Evolutionary conservation across 2,329 filamentous ascomycete species (phyloP), one percentile per base, ranked within the genome.

Genomic region (Paradendryphiella salina): DNA sequence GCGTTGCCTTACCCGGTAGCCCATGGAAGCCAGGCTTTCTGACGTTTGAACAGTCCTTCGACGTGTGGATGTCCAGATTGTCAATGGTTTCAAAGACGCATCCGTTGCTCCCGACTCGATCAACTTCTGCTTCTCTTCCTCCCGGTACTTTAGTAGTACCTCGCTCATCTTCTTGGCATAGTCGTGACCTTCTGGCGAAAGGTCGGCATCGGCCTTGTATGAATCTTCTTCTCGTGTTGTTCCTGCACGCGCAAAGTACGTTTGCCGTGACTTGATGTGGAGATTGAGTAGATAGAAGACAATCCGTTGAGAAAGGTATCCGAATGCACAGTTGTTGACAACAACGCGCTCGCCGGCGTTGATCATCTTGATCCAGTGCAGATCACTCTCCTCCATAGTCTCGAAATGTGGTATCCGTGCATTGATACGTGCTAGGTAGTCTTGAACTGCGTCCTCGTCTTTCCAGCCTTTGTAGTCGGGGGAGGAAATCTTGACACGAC

Each of bases 351-450:
- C 85, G 36, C 94, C 94, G 6, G 94, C 94, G 63, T 99, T 99
- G 71, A 97, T 96, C 93, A 99, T 96, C 78, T 96, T 96, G 77
- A 99, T 93, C 76, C 93, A 99, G 72, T 97, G 96, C 57, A 99
- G 81, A 60, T 97, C 92, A 23, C 82, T 81, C 73, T 99, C 94
- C 65, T 92, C 83, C 91, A 99, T 97, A 1, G 90, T 96, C 76
- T 99, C 92, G 64, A 96, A 99, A 52, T 93, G 87, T 15, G 94
- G 94, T 52, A 99, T 99, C 62, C 94, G 90, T 63, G 89, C 87
- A 57, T 90, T 86, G 68, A 99, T 97, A 42, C 94, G 86, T 56
- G 86, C 84, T 32, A 99, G 82, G 67, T 99, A 99, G 64, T 96
- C 85, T 66, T 89, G 87, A 23, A 96, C 92, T 3, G 94, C 94